A percentile compares a stretch with the other conserved stretches of the same genome.
Conservation (phyloP, 768 basidiomycete genomes). For the Mrakia blollopis region DNA sequence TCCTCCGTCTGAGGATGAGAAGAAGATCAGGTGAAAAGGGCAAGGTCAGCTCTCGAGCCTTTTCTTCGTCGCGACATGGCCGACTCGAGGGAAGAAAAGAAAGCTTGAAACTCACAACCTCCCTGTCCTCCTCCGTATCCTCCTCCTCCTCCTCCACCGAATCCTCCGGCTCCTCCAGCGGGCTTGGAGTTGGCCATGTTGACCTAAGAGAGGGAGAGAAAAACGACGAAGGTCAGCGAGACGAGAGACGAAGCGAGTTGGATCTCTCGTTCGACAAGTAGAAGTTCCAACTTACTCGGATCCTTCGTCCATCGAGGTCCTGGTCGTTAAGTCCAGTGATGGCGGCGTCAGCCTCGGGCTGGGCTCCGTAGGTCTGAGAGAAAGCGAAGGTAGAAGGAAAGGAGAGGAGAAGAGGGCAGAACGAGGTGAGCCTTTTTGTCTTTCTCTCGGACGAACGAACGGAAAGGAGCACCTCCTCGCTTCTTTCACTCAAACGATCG, state of each 20-base stretch:
- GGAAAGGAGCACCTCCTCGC: background rate
- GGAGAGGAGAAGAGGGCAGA: background rate
- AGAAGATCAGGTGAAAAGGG: background rate
- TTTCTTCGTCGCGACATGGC: background rate
- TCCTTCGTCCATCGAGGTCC: conserved; percentile 85
- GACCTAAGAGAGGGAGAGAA: conserved; percentile 35
- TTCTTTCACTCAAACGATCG: conserved; percentile 13
- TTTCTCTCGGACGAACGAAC: no score
- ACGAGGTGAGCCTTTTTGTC: background rate
- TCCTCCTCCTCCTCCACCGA: conserved; percentile 28
- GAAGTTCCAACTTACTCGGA: conserved; percentile 44
- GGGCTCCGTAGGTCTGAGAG: conserved; percentile 42
- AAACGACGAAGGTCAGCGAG: no score
- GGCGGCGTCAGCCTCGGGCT: conserved; percentile 68
- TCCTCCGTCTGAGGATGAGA: conserved; percentile 25
- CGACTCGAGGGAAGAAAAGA: background rate
- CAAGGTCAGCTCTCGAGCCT: background rate
- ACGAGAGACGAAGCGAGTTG: background rate
- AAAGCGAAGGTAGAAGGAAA: background rate
- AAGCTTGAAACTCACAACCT: background rate
- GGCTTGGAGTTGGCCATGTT: conserved; percentile 56
- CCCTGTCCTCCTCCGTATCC: conserved; percentile 8
- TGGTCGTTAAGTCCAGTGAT: conserved; percentile 76
- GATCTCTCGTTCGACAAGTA: background rate
- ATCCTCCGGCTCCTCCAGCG: conserved; percentile 34